Evolutionary conservation across 176 grass and related monocot genomes (phyloP).

Genomic region (Leersia perrieri): DNA sequence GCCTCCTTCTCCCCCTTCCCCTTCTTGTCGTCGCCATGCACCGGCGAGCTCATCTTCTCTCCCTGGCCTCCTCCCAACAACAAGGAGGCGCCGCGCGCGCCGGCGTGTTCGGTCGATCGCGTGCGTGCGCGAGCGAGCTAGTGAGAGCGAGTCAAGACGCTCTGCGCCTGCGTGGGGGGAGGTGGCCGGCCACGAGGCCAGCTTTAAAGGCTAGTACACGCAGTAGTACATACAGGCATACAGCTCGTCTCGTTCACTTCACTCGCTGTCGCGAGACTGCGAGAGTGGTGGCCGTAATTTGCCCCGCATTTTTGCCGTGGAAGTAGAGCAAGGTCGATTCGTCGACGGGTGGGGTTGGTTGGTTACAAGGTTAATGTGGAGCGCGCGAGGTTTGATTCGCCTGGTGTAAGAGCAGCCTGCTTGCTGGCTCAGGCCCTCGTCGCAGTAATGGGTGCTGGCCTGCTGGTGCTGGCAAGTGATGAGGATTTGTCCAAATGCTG

Average conservation of each 20-base stretch:
- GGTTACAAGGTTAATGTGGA: not conserved
- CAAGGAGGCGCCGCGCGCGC: too few species aligned
- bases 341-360: not conserved
- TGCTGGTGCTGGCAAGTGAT: not conserved
- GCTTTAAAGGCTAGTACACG: constrained; percentile 7
- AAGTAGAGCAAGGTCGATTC: not conserved
- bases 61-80: not conserved
- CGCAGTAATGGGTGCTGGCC: not conserved
- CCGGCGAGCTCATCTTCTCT: constrained; percentile 42
- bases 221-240: too few species aligned
- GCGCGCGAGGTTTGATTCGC: constrained; percentile 2
- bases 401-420: not conserved
- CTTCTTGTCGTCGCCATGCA: constrained; percentile 5
- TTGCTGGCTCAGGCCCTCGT: not conserved
- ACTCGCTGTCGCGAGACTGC: not conserved
- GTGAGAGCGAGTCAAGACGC: not conserved
- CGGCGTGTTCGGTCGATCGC: not conserved
- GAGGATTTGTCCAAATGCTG: constrained; percentile 18
- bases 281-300: not conserved
- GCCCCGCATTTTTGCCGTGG: not conserved
- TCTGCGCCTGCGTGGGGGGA: not conserved
- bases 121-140: too few species aligned
- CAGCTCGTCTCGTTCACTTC: not conserved
- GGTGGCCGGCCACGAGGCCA: not conserved
- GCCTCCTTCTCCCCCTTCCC: not conserved